A percentile compares a stretch with the other conserved stretches of the same genome.
Conservation (phyloP, 2,329 filamentous ascomycete species). For the Fusarium pininemorale region DNA sequence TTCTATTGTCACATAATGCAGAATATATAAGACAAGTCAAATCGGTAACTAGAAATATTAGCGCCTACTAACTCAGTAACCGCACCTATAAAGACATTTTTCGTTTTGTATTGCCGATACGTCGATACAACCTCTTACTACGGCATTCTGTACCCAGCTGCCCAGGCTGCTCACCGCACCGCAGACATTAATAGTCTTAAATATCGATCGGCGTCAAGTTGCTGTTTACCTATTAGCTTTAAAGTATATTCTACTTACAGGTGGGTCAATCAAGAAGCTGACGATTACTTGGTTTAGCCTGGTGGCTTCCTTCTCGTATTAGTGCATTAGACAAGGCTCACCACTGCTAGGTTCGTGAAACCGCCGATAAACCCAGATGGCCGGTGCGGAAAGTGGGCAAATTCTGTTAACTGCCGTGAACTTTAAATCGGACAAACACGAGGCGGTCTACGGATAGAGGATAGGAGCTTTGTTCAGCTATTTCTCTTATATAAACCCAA, state of each 20-base stretch:
- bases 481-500: neutral
- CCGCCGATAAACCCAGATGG: neutral
- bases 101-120: neutral
- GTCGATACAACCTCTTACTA: neutral
- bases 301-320: neutral
- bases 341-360: neutral
- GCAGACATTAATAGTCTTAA: neutral
- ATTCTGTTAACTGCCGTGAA: neutral
- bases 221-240: neutral
- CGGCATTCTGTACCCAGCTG: rapidly evolving
- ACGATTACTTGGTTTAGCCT: too few relatives aligned
- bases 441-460: neutral
- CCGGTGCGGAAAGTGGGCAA: neutral
- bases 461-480: neutral
- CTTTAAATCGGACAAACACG: neutral
- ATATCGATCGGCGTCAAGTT: neutral
- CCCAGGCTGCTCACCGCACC: neutral
- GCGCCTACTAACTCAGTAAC: too few relatives aligned
- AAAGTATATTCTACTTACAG: neutral
- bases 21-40: too few relatives aligned
- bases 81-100: too few relatives aligned
- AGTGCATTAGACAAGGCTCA: neutral
- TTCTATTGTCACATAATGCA: too few relatives aligned
- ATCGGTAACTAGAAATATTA: too few relatives aligned
- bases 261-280: neutral